These are phyloP conservation scores for Rhipidocladum racemiflorum DNA, from an alignment of 176 grass and related monocot species.

Conservation along the genomic window DNA sequence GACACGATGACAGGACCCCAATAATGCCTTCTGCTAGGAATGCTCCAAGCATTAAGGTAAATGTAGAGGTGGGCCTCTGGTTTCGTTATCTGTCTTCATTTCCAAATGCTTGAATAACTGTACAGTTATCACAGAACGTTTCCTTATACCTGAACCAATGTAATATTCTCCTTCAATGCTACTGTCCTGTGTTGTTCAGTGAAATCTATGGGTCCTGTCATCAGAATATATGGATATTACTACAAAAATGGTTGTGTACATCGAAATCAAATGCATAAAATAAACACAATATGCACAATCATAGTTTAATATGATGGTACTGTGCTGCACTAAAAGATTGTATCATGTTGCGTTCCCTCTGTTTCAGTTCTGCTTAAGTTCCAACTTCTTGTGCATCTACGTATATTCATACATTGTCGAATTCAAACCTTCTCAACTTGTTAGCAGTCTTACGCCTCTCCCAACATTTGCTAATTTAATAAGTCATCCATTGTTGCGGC, in stretches of 20 bases:
- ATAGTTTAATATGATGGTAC: background rate
- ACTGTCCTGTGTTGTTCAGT: too few species aligned
- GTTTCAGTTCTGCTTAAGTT: conserved; percentile 18
- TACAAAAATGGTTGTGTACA: background rate
- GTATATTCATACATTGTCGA: background rate
- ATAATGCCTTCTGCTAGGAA: too few species aligned
- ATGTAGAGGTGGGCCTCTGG: too few species aligned
- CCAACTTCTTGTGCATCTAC: background rate
- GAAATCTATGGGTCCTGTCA: too few species aligned
- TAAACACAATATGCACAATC: background rate
- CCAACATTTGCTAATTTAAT: background rate
- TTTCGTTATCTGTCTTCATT: too few species aligned
- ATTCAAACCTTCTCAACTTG: background rate
- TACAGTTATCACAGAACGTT: too few species aligned
- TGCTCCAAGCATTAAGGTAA: too few species aligned
- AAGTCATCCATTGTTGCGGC: background rate
- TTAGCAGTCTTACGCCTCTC: background rate
- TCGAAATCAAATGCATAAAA: background rate
- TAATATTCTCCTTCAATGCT: too few species aligned
- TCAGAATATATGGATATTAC: conserved; percentile 29
- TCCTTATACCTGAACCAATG: too few species aligned
- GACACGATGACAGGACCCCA: too few species aligned
- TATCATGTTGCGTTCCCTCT: background rate
- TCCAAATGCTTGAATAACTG: too few species aligned
- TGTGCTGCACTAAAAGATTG: background rate